Evolutionary conservation across 805 yeast species (phyloP).

Genomic region (Kazachstania psychrophila): DNA sequence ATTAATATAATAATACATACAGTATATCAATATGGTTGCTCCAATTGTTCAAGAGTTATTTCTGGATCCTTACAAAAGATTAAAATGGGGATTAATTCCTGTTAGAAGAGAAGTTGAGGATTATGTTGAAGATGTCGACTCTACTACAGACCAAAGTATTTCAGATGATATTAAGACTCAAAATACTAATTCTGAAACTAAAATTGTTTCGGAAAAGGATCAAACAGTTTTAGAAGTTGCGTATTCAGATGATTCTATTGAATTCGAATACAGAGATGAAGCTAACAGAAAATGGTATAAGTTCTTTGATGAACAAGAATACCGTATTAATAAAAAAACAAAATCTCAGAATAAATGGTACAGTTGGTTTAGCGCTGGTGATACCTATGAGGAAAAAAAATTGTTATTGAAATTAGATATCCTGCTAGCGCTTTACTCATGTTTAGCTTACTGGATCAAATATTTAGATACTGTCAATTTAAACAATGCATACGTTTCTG

Average conservation of each 20-base stretch:
- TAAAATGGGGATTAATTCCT: slow-evolving; percentile 31
- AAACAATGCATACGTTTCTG: slow-evolving; percentile 57
- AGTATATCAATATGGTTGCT: too few species aligned
- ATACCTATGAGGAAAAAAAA: slow-evolving; percentile 36
- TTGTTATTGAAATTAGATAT: slow-evolving; percentile 43
- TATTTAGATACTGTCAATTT: slow-evolving; percentile 52
- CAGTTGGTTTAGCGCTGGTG: slow-evolving; percentile 45
- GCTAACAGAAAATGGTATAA: slow-evolving; percentile 46
- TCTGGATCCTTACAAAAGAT: slow-evolving; percentile 24
- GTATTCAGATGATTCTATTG: background rate
- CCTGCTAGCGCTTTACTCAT: slow-evolving; percentile 42
- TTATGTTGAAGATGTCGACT: slow-evolving; percentile 6
- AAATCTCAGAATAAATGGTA: slow-evolving; percentile 35
- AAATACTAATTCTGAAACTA: background rate
- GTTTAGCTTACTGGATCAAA: slow-evolving; percentile 60
- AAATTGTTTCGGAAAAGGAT: background rate
- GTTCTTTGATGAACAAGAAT: slow-evolving; percentile 55
- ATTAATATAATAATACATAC: too few species aligned
- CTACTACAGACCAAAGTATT: background rate
- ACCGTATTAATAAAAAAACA: slow-evolving; percentile 35
- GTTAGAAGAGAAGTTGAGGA: slow-evolving; percentile 24
- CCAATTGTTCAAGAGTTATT: slow-evolving; percentile 18
- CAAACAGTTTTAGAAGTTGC: background rate
- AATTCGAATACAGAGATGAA: slow-evolving; percentile 42
- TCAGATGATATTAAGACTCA: slow-evolving; percentile 1